Evolutionary conservation across 441 rosid genomes (phyloP), one percentile per base, ranked within the genome.

Genomic region (Croton setiger): DNA sequence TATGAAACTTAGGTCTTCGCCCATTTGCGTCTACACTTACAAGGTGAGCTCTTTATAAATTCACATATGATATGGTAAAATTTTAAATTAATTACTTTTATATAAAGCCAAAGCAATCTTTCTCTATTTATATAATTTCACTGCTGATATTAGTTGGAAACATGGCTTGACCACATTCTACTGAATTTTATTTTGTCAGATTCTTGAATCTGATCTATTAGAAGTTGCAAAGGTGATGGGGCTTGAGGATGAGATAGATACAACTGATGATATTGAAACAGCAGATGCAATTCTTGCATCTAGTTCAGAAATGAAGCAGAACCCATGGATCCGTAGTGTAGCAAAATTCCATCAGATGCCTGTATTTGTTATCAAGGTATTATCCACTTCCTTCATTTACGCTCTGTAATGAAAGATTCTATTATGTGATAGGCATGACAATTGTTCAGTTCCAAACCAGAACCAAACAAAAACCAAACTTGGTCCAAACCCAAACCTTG

Each of bases 171-270:
- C 58, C 27, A 20, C 47, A 7, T 60, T 67, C 52, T 70, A 13
- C 66, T 74, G 54, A 53, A 44, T 65, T 70, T 31, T 71, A 68
- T 20, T 67, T 54, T 73, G 7, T 9, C 43, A 90, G 97, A 91
- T 90, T 75, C 86, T 83, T 57, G 94, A 90, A 86, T 87, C 88
- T 73, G 96, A 94, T 82, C 80, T 94, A 69, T 78, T 87, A 61
- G 91, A 90, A 83, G 96, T 91, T 75, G 92, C 93, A 18, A 79
- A 75, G 58, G 92, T 86, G n/a, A 87, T 94, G 98, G 98, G 97
- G 60, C 87, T 88, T 27, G 91, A 88, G 51, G 87, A 85, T 51
- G 86, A 83, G 45, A 81, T 94, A 66, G 89, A 87, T 73, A 85
- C 77, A 10, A 90, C 91, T 7, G 96, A 88, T 83, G 96, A 91